Conservation (phyloP, 768 basidiomycete genomes). For the Russula emetica region DNA sequence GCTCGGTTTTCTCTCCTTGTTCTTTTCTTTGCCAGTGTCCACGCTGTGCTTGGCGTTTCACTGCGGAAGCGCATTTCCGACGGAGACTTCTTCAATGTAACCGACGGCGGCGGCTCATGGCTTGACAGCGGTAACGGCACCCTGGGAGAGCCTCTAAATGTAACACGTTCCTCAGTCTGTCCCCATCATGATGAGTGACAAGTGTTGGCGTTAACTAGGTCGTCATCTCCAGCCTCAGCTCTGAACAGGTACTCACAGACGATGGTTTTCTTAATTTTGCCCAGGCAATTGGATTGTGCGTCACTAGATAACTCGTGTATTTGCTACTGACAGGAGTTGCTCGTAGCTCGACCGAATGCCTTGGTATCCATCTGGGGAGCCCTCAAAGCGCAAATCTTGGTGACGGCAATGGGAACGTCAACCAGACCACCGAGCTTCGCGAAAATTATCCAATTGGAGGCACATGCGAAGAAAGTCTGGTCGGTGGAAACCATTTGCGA, state of each 20-base stretch:
- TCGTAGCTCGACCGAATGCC: conserved; percentile 42
- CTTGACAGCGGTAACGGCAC: conserved; percentile 36
- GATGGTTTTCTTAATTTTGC: conserved; percentile 53
- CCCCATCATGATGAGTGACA: not conserved
- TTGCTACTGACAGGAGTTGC: conserved; percentile 29
- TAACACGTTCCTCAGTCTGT: conserved; percentile 21
- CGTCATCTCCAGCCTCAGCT: conserved; percentile 63
- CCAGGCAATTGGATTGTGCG: conserved; percentile 58
- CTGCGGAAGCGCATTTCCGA: conserved; percentile 1
- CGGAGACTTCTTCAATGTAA: conserved; percentile 38
- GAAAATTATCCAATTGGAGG: conserved; percentile 40
- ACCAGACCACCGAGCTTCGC: conserved; percentile 45
- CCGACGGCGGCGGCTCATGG: conserved; percentile 41
- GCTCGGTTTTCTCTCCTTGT: conserved; percentile 16
- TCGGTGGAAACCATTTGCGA: conserved; percentile 49
- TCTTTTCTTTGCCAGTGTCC: conserved; percentile 19
- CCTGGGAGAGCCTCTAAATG: conserved; percentile 46
- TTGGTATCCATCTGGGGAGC: conserved; percentile 34
- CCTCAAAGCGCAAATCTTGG: conserved; percentile 44
- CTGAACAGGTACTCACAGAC: conserved; percentile 51
- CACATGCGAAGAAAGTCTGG: conserved; percentile 44
- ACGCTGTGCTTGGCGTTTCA: conserved; percentile 10
- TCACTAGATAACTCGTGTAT: conserved; percentile 2
- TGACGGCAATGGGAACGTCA: conserved; percentile 44
- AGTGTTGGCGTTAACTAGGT: conserved; percentile 36